These are phyloP conservation scores for Alternaria gaisen DNA, from an alignment of 2,329 filamentous ascomycete species.

Conservation along the genomic window DNA sequence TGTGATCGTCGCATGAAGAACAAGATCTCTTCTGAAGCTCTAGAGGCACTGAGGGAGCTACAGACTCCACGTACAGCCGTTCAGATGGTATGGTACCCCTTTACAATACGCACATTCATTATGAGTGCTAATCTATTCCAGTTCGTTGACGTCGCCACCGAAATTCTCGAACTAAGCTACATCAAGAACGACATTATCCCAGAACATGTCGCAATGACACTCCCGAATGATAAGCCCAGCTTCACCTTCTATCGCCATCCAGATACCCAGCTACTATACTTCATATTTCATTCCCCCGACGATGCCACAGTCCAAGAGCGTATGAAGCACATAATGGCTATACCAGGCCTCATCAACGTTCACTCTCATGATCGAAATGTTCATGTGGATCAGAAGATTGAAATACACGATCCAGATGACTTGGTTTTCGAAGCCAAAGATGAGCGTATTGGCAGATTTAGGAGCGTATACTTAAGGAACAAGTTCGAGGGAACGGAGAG, in stretches of 20 bases:
- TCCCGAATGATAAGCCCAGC: slow-evolving; percentile 18
- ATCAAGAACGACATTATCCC: slow-evolving; percentile 2
- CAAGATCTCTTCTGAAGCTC: slow-evolving; percentile 29
- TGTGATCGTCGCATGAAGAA: slow-evolving; percentile 48
- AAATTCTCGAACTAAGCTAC: slow-evolving; percentile 27
- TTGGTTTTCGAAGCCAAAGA: slow-evolving; percentile 28
- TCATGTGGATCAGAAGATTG: slow-evolving; percentile 37
- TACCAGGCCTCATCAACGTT: slow-evolving; percentile 38
- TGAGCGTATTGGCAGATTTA: slow-evolving; percentile 28
- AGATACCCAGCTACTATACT: slow-evolving; percentile 23
- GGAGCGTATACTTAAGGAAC: slow-evolving; percentile 33
- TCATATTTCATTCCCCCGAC: slow-evolving; percentile 41
- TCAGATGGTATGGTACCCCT: slow-evolving; percentile 28
- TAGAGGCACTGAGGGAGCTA: slow-evolving; percentile 27
- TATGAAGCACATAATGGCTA: slow-evolving; percentile 44
- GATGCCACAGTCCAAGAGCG: slow-evolving; percentile 33
- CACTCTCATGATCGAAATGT: slow-evolving; percentile 35
- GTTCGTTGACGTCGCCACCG: slow-evolving; percentile 29
- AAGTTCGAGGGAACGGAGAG: slow-evolving; percentile 31
- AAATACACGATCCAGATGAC: slow-evolving; percentile 39
- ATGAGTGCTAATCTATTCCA: slow-evolving; percentile 8
- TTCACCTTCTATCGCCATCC: slow-evolving; percentile 43
- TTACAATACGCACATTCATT: background rate
- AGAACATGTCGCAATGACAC: slow-evolving; percentile 5
- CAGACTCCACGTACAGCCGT: slow-evolving; percentile 21